phyloP scores from a whole-genome alignment of 176 grass and related monocot species.

The Carex kokanica region DNA sequence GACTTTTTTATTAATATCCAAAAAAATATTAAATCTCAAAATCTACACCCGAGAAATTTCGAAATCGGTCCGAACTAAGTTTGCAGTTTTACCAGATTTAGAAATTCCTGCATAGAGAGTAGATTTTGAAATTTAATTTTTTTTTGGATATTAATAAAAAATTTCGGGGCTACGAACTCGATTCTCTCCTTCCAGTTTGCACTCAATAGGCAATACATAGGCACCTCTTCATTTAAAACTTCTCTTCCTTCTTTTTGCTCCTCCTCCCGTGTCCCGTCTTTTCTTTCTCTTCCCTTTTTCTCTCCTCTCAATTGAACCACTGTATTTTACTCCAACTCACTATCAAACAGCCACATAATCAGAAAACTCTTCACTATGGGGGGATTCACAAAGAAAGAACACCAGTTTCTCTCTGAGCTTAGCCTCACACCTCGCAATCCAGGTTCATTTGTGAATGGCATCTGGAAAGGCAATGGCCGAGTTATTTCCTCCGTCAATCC shows the following conservation, averaged over 20 bases:
- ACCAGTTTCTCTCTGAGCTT: constrained; percentile 95
- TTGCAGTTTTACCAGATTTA: too few relatives aligned
- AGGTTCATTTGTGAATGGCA: constrained; percentile 60
- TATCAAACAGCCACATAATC: not conserved
- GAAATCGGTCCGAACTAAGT: too few relatives aligned
- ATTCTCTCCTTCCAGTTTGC: too few relatives aligned
- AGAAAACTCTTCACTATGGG: constrained; percentile 38
- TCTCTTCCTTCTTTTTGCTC: not conserved
- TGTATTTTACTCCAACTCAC: constrained; percentile 3
- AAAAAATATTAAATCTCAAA: too few relatives aligned
- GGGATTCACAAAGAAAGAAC: constrained; percentile 56
- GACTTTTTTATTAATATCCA: too few relatives aligned
- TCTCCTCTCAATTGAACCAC: not conserved
- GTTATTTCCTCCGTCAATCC: constrained; percentile 50
- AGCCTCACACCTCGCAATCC: constrained; percentile 71
- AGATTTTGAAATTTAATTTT: too few relatives aligned
- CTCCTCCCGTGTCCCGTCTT: not conserved
- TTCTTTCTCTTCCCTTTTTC: not conserved
- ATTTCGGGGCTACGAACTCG: too few relatives aligned
- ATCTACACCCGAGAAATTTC: too few relatives aligned
- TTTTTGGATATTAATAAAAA: too few relatives aligned
- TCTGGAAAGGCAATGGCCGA: constrained; percentile 65
- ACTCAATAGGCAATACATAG: not conserved
- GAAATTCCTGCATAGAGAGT: too few relatives aligned
- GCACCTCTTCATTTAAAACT: constrained; percentile 2